These are phyloP conservation scores for Alternaria longipes DNA, from an alignment of 2,329 filamentous ascomycete species.

Conservation along the genomic window DNA sequence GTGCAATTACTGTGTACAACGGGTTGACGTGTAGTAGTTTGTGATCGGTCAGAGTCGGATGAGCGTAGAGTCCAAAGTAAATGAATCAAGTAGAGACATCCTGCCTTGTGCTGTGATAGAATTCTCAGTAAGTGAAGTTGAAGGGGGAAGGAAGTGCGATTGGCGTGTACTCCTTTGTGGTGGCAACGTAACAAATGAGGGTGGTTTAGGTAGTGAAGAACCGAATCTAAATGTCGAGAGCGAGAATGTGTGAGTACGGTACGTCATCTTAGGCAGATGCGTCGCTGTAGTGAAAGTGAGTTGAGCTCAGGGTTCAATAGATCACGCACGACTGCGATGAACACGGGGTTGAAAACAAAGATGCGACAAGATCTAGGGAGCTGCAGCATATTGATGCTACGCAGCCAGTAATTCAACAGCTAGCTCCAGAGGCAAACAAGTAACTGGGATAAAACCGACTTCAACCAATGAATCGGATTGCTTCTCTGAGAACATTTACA, in stretches of 20 bases:
- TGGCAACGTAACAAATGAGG: neutral
- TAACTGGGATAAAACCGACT: neutral
- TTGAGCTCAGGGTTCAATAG: neutral
- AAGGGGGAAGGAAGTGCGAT: neutral
- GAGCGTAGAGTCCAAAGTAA: neutral
- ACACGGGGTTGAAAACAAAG: neutral
- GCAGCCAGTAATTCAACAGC: neutral
- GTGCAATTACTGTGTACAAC: neutral
- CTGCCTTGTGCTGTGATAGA: neutral
- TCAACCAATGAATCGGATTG: neutral
- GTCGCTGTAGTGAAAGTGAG: neutral
- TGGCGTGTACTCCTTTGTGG: neutral
- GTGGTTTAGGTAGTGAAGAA: neutral
- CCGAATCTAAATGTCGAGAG: neutral
- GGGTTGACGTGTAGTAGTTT: neutral
- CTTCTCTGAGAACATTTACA: neutral
- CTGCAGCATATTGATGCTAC: neutral
- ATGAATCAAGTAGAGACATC: neutral
- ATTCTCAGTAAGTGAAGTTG: neutral
- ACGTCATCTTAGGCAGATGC: neutral
- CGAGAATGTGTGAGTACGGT: neutral
- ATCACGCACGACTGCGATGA: neutral
- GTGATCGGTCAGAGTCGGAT: neutral
- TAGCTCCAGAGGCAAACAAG: neutral
- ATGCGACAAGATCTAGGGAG: neutral